Conservation (phyloP, 257 asterid species). For the Gentiana macrophylla region DNA sequence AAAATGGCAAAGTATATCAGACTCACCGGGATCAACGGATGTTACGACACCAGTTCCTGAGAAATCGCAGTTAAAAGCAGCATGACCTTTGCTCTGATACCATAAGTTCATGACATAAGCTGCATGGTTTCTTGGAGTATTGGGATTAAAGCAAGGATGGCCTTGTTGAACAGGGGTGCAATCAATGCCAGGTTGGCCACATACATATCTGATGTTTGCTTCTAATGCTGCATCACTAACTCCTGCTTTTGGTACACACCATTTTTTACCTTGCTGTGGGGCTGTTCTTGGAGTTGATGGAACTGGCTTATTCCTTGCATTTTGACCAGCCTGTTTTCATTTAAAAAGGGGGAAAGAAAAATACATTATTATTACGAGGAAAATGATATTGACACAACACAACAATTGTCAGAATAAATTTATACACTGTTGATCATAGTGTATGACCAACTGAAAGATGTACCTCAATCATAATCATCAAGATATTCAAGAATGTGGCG, state of each 20-base stretch:
- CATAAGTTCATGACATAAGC: constrained; percentile 53
- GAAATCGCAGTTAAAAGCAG: constrained; percentile 50
- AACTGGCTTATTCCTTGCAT: too few relatives aligned
- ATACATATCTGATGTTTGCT: constrained; percentile 45
- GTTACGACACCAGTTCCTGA: constrained; percentile 33
- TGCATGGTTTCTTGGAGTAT: constrained; percentile 41
- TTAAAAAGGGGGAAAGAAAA: neutral
- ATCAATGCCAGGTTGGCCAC: constrained; percentile 38
- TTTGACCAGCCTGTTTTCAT: too few relatives aligned
- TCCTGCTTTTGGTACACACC: constrained; percentile 56
- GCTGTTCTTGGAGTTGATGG: neutral
- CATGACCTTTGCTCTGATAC: constrained; percentile 50
- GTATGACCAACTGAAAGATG: too few relatives aligned
- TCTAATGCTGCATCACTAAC: constrained; percentile 37
- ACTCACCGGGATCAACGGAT: constrained; percentile 51
- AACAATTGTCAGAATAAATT: too few relatives aligned
- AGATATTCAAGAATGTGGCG: too few relatives aligned
- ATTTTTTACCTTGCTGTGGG: constrained; percentile 29
- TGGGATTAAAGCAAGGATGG: constrained; percentile 55
- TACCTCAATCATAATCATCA: too few relatives aligned
- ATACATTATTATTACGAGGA: constrained; percentile 1
- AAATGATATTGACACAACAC: neutral
- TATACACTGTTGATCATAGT: too few relatives aligned
- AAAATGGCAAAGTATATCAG: neutral
- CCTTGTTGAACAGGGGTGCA: constrained; percentile 34